Base-by-base conservation (phyloP, 2,329 filamentous ascomycete species). In the Sporothrix curviconia region DNA sequence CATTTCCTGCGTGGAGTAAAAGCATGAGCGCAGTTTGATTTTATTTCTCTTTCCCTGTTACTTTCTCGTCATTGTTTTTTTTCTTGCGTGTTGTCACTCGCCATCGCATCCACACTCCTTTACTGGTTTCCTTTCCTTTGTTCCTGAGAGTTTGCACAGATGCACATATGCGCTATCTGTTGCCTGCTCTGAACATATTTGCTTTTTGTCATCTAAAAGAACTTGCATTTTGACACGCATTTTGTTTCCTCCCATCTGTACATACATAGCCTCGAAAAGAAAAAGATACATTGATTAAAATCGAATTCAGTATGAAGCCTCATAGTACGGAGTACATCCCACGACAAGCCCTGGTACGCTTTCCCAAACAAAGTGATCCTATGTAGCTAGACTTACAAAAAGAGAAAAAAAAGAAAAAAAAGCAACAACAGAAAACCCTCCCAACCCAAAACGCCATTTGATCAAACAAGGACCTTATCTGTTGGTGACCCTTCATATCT, bases 1-100 rank as follows among this genome's bases (percentile, higher is more conserved):
- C 7, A 28, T 43, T 55, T 43, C 19, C 32, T 44, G 28, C 28
- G 37, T 28, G 51, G 39, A 43, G 32, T 42, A 50, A 56, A 56
- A 55, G 55, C 37, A 44, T 52, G 30, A 51, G 55, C 44, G 43
- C 44, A 25, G n/a, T 14, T 24, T 34, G 30, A 17, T 32, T 49
- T 47, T 43, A 43, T 50, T 53, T 32, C n/a, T 30, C 40, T 34
- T 44, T 51, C 17, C 34, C 28, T 32, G 6, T 11, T 5, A 49
- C 22, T 40, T 32, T 42, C 32, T 28, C 14, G 34, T 24, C 7
- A 37, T 28, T 51, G 15, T 47, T 37, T 7, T 8, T 43, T 28
- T 46, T 25, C 50, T 17, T 52, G 17, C 36, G n/a, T n/a, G n/a
- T n/a, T n/a, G n/a, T n/a, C n/a, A n/a, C n/a, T n/a, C n/a, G n/a